phyloP scores from a whole-genome alignment of 768 basidiomycete genomes.

The Naganishia randhawae region DNA sequence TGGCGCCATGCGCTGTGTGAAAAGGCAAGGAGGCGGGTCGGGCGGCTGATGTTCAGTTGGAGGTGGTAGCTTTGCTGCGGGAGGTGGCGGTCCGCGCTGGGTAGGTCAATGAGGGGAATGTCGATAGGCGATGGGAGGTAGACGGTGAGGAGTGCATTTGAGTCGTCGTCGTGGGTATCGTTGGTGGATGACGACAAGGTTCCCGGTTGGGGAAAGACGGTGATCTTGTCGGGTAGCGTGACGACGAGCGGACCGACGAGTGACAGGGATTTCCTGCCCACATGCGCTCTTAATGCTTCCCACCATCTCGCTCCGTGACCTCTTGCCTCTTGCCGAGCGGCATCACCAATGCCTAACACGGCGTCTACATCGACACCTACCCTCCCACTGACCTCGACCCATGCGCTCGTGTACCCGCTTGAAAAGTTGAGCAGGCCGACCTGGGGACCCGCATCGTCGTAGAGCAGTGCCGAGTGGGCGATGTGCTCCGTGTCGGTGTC shows the following conservation, averaged over 20 bases:
- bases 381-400: conserved; percentile 37
- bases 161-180: not conserved
- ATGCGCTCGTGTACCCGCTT: conserved; percentile 36
- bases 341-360: conserved; percentile 38
- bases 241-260: conserved; percentile 23
- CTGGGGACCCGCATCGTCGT: conserved; percentile 31
- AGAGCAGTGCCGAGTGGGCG: conserved; percentile 37
- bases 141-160: not conserved
- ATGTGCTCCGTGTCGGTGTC: conserved; percentile 35
- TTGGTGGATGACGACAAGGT: not conserved
- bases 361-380: conserved; percentile 46
- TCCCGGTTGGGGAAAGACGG: conserved; percentile 26
- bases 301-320: conserved; percentile 42
- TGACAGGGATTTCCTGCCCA: conserved; percentile 27
- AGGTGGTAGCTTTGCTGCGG: conserved; percentile 31
- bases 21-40: conserved; percentile 38
- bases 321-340: conserved; percentile 33
- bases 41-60: conserved; percentile 23
- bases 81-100: not conserved
- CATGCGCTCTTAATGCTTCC: conserved; percentile 39
- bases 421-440: conserved; percentile 45
- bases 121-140: not conserved
- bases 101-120: conserved; percentile 10
- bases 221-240: conserved; percentile 26
- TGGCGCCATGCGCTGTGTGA: conserved; percentile 39